Percentiles rank a stretch among this genome's conserved stretches.
Evolutionary conservation across 768 basidiomycete genomes (phyloP).

Genomic region (Saitozyma sp.): DNA sequence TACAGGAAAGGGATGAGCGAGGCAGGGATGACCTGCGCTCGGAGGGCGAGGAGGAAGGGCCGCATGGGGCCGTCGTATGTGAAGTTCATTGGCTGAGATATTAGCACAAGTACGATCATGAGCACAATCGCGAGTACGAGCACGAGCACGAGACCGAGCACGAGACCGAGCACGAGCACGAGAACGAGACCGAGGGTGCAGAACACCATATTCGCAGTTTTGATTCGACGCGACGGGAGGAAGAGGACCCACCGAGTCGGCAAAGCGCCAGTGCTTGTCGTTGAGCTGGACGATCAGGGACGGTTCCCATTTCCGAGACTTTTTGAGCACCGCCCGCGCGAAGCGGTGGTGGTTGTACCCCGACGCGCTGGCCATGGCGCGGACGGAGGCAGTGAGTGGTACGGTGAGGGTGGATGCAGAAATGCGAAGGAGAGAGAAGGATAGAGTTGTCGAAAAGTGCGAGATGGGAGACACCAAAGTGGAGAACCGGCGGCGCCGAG

Average conservation of each 20-base stretch:
- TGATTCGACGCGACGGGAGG: neutral
- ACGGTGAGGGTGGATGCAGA: neutral
- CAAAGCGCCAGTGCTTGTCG: conserved; percentile 53
- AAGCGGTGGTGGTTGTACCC: conserved; percentile 54
- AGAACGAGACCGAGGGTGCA: neutral
- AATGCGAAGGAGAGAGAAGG: neutral
- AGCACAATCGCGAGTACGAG: neutral
- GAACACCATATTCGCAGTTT: no score
- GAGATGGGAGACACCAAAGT: no score
- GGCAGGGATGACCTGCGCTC: conserved; percentile 53
- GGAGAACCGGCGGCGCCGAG: no score
- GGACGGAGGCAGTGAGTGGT: neutral
- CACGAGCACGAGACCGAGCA: neutral
- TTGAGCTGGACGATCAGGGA: conserved; percentile 54
- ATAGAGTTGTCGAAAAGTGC: neutral
- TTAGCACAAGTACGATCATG: neutral
- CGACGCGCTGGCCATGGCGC: conserved; percentile 51
- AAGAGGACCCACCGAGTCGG: conserved; percentile 50
- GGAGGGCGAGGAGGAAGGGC: conserved; percentile 55
- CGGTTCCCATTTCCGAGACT: conserved; percentile 52
- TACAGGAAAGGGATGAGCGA: conserved; percentile 52
- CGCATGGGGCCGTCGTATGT: conserved; percentile 55
- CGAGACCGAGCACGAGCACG: neutral
- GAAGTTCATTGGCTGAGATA: conserved; percentile 49
- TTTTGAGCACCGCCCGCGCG: conserved; percentile 53